phyloP scores from a whole-genome alignment of 2,329 filamentous ascomycete genomes.

The Arthrobotrys sinensis region DNA sequence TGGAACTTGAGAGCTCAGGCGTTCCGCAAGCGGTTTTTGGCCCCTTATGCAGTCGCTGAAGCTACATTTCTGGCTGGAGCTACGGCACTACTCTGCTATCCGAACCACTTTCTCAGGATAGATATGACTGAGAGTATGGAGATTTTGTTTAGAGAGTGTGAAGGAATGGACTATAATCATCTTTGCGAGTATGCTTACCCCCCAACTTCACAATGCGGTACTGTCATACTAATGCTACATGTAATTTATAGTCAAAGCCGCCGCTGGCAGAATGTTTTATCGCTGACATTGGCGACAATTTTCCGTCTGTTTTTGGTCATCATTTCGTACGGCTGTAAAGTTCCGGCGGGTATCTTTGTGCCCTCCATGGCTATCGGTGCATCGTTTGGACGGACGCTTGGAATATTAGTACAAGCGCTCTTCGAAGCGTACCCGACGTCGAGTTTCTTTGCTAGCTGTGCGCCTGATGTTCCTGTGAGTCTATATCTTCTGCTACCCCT shows the following conservation, averaged over 20 bases:
- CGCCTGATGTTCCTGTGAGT: conserved; percentile 81
- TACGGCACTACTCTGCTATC: conserved; percentile 95
- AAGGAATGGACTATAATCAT: conserved; percentile 87
- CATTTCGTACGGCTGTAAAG: conserved; percentile 97
- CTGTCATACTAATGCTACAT: background rate
- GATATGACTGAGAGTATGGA: conserved; percentile 99
- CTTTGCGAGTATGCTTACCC: conserved; percentile 79
- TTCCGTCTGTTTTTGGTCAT: conserved; percentile 89
- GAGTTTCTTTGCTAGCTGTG: conserved; percentile 88
- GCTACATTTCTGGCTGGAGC: conserved; percentile 84
- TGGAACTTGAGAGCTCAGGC: conserved; percentile 93
- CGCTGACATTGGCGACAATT: conserved; percentile 83
- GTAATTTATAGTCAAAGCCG: conserved; percentile 70
- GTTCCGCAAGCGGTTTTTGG: conserved; percentile 93
- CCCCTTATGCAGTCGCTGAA: conserved; percentile 86
- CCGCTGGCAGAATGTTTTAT: conserved; percentile 83
- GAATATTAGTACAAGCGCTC: conserved; percentile 90
- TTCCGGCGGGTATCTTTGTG: conserved; percentile 97
- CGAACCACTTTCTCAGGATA: conserved; percentile 93
- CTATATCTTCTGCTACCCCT: background rate
- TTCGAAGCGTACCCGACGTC: conserved; percentile 87
- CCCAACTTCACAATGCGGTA: background rate
- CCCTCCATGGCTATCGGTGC: conserved; percentile 98
- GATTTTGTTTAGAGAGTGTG: conserved; percentile 93
- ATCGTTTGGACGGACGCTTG: conserved; percentile 92